A percentile compares a stretch with the other conserved stretches of the same genome.
These are phyloP conservation scores for Lipomyces chichibuensis DNA, from an alignment of 805 yeast genomes.

Conservation along the genomic window DNA sequence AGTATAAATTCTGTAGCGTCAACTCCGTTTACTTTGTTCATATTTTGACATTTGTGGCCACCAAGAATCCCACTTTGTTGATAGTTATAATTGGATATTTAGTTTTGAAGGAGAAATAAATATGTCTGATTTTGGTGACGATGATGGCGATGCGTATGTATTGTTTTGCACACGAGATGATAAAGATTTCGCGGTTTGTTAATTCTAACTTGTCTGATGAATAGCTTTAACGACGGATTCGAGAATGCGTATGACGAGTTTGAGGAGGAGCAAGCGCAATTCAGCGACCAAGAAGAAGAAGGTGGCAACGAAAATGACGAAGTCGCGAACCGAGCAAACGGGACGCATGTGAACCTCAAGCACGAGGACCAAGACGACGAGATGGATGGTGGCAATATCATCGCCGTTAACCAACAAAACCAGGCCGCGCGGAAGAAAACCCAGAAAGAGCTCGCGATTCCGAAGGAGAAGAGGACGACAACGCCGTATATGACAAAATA, in stretches of 20 bases:
- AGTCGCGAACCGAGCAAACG: constrained; percentile 45
- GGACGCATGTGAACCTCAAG: constrained; percentile 42
- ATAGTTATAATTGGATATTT: background rate
- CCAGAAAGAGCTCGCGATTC: constrained; percentile 78
- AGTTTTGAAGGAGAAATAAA: background rate
- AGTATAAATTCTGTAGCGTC: no score
- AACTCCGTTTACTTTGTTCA: background rate
- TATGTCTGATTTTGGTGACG: constrained; percentile 49
- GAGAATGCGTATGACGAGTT: constrained; percentile 52
- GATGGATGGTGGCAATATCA: constrained; percentile 67
- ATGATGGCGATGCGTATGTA: constrained; percentile 48
- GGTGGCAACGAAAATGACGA: constrained; percentile 49
- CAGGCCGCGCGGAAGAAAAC: constrained; percentile 58
- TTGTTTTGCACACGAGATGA: background rate
- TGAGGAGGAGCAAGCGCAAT: constrained; percentile 78
- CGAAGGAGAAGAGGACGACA: constrained; percentile 85
- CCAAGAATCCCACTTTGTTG: background rate
- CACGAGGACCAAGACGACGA: constrained; percentile 48
- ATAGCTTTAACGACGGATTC: constrained; percentile 55
- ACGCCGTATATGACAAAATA: constrained; percentile 99
- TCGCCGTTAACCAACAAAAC: constrained; percentile 64
- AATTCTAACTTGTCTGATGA: background rate
- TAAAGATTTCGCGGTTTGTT: background rate
- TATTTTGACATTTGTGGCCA: background rate
- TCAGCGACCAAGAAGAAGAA: constrained; percentile 64